Evolutionary conservation across 208 protist genomes (phyloP), one percentile per base, ranked within the genome.

Genomic region (Porcisia hertigi): DNA sequence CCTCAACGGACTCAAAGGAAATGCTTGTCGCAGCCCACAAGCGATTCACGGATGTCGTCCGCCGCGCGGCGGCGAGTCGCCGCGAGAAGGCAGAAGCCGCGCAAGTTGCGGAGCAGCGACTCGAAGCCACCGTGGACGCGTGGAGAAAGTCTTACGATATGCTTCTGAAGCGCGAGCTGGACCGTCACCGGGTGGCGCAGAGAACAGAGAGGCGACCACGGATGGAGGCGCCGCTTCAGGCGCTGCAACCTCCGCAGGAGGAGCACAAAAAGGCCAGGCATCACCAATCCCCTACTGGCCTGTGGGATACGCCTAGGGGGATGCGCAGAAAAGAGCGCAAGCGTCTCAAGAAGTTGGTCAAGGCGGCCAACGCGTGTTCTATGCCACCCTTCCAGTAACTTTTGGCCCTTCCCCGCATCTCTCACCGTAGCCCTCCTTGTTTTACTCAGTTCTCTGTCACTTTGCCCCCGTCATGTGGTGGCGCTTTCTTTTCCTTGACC

Each of bases 71-170:
- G 7, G 47, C 73, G 9, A 5, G 53, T 3, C 78, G 78, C 20
- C 73, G 62, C 25, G 73, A 73, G 30, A 67, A 75, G 30, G 54
- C 58, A 6, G 69, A 78, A 41, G 73, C 66, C 12, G 69, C 78
- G 12, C 73, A 78, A 60, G 57, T 54, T 45, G 78, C 73, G 23
- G 78, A 82, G 69, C 72, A 82, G 60, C 59, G 69, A 4, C 72
- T 78, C 3, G 73, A 71, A 23, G 36, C 78, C 3, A 25, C 78
- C 0, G 78, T 75, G 11, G 52, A 49, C 16, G 41, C 73, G 20
- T 82, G 78, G 78, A 69, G 73, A 8, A 64, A 25, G 23, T 75
- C 71, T 23, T 43, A 47, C 47, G 65, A 57, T 41, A 30, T 12
- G 58, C 62, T 76, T 57, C 60, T 76, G 41, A 39, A 16, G 25